These are phyloP conservation scores for Scheffersomyces cryptocercus DNA, from an alignment of 1,139 yeast species.

Conservation along the genomic window DNA sequence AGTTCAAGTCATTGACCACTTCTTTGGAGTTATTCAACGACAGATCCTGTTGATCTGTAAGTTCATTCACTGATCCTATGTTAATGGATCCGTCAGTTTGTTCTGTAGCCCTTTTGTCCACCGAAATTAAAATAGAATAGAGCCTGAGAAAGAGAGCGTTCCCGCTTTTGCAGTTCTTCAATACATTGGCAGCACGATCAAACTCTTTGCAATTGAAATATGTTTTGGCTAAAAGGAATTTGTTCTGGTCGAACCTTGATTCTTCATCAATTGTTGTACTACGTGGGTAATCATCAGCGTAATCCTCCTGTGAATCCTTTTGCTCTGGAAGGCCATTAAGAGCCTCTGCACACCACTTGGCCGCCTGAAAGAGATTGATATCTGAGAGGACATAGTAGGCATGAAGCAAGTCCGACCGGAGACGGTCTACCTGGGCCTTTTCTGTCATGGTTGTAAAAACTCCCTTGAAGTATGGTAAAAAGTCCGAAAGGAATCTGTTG, in stretches of 20 bases:
- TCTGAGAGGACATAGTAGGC: slow-evolving; percentile 30
- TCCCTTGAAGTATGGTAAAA: too few relatives aligned
- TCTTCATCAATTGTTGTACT: slow-evolving; percentile 6
- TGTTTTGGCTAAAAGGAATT: slow-evolving; percentile 62
- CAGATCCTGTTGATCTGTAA: slow-evolving; percentile 5
- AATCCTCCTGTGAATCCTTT: slow-evolving; percentile 27
- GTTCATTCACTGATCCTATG: slow-evolving; percentile 22
- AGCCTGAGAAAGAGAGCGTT: slow-evolving; percentile 63
- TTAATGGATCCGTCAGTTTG: slow-evolving; percentile 62
- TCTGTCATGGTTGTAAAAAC: slow-evolving; percentile 5
- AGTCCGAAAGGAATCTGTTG: neutral
- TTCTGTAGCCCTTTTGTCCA: slow-evolving; percentile 74
- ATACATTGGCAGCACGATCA: slow-evolving; percentile 68
- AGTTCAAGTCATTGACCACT: slow-evolving; percentile 22
- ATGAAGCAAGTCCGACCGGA: slow-evolving; percentile 25
- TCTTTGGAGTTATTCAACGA: slow-evolving; percentile 10
- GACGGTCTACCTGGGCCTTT: slow-evolving; percentile 5
- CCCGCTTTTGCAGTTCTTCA: slow-evolving; percentile 55
- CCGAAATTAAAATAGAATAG: slow-evolving; percentile 69
- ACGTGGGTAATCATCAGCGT: slow-evolving; percentile 2
- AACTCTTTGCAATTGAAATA: slow-evolving; percentile 86
- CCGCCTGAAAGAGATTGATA: slow-evolving; percentile 62
- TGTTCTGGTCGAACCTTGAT: slow-evolving; percentile 26
- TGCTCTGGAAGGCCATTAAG: slow-evolving; percentile 42
- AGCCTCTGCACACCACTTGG: slow-evolving; percentile 87